Evolutionary conservation across 73 alveolate species (phyloP).

Genomic region (Chromera velia): DNA sequence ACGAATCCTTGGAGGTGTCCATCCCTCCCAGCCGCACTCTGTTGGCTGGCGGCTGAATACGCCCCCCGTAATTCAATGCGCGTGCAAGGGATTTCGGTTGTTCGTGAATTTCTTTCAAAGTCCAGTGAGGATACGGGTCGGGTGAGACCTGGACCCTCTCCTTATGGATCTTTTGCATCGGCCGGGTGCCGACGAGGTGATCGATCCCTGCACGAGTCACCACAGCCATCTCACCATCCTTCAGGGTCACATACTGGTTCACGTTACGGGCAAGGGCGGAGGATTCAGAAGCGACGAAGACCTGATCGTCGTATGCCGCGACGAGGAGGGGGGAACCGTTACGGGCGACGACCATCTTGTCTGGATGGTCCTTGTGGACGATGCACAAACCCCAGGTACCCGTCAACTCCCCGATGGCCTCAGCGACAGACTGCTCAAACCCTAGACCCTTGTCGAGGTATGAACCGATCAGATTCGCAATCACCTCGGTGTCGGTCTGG

Average conservation of each 20-base stretch:
- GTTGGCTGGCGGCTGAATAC: slow-evolving; percentile 28
- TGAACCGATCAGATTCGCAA: slow-evolving; percentile 34
- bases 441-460: slow-evolving; percentile 17
- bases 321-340: slow-evolving; percentile 16
- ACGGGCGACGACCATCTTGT: slow-evolving; percentile 5
- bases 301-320: neutral
- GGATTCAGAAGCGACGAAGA: slow-evolving; percentile 21
- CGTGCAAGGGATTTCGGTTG: slow-evolving; percentile 51
- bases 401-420: slow-evolving; percentile 12
- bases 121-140: slow-evolving; percentile 37
- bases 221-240: neutral
- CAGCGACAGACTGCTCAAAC: slow-evolving; percentile 6
- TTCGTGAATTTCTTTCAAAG: slow-evolving; percentile 52
- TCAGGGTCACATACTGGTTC: neutral
- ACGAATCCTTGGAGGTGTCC: slow-evolving; percentile 29
- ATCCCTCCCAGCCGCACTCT: slow-evolving; percentile 61
- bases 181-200: slow-evolving; percentile 7
- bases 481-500: slow-evolving; percentile 46
- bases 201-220: neutral
- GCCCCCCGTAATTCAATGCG: slow-evolving; percentile 51
- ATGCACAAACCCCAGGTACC: slow-evolving; percentile 39
- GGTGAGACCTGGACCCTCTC: slow-evolving; percentile 27
- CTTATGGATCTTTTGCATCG: neutral
- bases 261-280: slow-evolving; percentile 3
- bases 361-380: slow-evolving; percentile 17